Evolutionary conservation across 2,329 filamentous ascomycete genomes (phyloP).

Genomic region (Aschersonia sp.): DNA sequence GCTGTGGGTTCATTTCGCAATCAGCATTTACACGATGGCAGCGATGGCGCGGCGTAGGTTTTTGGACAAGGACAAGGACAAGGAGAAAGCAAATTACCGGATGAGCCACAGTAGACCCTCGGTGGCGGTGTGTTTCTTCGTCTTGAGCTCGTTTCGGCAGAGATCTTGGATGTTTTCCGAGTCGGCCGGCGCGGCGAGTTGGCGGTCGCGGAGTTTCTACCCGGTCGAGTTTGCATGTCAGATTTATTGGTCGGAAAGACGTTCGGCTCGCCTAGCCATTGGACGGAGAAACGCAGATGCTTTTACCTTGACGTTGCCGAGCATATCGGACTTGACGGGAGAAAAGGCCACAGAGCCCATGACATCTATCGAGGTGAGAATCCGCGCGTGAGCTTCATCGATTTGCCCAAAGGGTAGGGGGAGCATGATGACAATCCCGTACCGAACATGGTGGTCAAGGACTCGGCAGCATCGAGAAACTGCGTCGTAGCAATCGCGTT

Average conservation of each 20-base stretch:
- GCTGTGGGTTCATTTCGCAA: constrained; percentile 27
- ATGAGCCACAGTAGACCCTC: constrained; percentile 86
- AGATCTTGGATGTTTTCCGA: constrained; percentile 80
- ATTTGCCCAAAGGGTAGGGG: background rate
- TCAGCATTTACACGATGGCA: background rate
- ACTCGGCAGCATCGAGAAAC: constrained; percentile 85
- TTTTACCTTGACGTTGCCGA: constrained; percentile 74
- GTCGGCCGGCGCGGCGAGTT: constrained; percentile 60
- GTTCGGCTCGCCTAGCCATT: background rate
- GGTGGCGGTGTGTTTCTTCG: constrained; percentile 74
- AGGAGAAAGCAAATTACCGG: constrained; percentile 41
- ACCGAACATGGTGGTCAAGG: constrained; percentile 80
- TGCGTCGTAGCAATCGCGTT: constrained; percentile 69
- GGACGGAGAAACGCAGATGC: constrained; percentile 1
- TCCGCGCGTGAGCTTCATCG: background rate
- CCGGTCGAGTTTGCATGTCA: background rate
- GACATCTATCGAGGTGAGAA: constrained; percentile 29
- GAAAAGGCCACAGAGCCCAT: constrained; percentile 64
- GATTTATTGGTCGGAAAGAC: background rate
- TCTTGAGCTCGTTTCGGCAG: constrained; percentile 73
- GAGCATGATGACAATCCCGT: constrained; percentile 2
- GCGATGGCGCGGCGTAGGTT: background rate
- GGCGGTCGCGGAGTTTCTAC: constrained; percentile 79
- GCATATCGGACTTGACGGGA: constrained; percentile 82
- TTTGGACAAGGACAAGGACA: too few species aligned